Percentiles rank a stretch among this genome's conserved stretches.
phyloP scores from a whole-genome alignment of 768 basidiomycete species.

The Leccinum arenicola region DNA sequence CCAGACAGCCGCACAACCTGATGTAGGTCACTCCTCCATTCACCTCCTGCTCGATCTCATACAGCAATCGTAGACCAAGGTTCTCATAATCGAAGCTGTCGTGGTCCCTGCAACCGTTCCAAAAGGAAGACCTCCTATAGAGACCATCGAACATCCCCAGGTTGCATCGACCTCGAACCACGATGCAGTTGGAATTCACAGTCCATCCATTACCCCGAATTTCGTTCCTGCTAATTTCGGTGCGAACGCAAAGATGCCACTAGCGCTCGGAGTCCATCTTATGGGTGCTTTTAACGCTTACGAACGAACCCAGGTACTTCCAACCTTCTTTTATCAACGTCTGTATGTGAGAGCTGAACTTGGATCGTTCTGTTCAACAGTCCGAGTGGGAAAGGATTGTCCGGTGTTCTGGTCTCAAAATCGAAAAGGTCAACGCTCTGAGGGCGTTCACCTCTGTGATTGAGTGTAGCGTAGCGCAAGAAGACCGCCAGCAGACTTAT shows the following conservation, averaged over 20 bases:
- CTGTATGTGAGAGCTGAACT: not conserved
- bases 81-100: conserved; percentile 2
- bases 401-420: not conserved
- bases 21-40: not conserved
- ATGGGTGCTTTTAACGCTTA: not conserved
- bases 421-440: not conserved
- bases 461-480: not conserved
- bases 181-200: not conserved
- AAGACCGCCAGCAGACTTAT: not conserved
- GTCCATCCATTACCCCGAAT: not conserved
- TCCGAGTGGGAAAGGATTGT: not conserved
- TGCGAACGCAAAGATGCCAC: not conserved
- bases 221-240: conserved; percentile 3
- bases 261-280: not conserved
- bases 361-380: not conserved
- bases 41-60: not conserved
- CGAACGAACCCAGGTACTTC: not conserved
- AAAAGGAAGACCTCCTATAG: not conserved
- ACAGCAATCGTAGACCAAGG: not conserved
- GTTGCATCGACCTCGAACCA: not conserved
- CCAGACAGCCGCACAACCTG: not conserved
- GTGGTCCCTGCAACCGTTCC: not conserved
- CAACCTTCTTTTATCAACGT: not conserved
- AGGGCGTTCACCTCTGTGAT: conserved; percentile 4
- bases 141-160: not conserved